phyloP scores from a whole-genome alignment of 768 basidiomycete species.

The Brasilioporus rufonigricans region DNA sequence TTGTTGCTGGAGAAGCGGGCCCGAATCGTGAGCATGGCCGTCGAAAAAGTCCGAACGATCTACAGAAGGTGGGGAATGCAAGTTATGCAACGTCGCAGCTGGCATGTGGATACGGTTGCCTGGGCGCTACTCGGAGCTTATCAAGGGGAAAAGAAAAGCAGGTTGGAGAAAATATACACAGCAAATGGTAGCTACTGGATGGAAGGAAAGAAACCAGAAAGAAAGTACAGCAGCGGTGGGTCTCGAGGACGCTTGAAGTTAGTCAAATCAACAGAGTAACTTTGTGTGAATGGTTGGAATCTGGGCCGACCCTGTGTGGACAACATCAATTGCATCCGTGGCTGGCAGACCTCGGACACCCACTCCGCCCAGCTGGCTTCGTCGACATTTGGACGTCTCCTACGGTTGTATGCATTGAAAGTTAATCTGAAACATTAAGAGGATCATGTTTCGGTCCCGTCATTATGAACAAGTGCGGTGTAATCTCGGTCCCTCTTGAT shows the following conservation, averaged over 20 bases:
- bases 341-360: slow-evolving; percentile 16
- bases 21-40: slow-evolving; percentile 1
- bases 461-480: not conserved
- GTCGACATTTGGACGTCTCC: not conserved
- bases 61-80: slow-evolving; percentile 13
- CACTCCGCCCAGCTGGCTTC: not conserved
- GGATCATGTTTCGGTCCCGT: not conserved
- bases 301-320: slow-evolving; percentile 7
- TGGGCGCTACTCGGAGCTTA: slow-evolving; percentile 6
- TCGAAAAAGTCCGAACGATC: slow-evolving; percentile 19
- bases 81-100: slow-evolving; percentile 2
- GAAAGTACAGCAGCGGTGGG: slow-evolving; percentile 14
- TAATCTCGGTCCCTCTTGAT: not conserved
- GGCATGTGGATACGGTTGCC: slow-evolving; percentile 20
- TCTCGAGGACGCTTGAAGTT: slow-evolving; percentile 3
- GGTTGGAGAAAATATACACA: slow-evolving; percentile 19
- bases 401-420: not conserved
- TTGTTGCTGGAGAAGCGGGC: slow-evolving; percentile 1
- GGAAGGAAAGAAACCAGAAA: slow-evolving; percentile 11
- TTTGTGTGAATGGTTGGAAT: slow-evolving; percentile 12
- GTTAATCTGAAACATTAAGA: not conserved
- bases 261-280: slow-evolving; percentile 15
- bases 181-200: slow-evolving; percentile 15
- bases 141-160: slow-evolving; percentile 1
- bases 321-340: not conserved